Evolutionary conservation across 352 stramenopile species (phyloP).

Genomic region (Phytophthora gonapodyides): DNA sequence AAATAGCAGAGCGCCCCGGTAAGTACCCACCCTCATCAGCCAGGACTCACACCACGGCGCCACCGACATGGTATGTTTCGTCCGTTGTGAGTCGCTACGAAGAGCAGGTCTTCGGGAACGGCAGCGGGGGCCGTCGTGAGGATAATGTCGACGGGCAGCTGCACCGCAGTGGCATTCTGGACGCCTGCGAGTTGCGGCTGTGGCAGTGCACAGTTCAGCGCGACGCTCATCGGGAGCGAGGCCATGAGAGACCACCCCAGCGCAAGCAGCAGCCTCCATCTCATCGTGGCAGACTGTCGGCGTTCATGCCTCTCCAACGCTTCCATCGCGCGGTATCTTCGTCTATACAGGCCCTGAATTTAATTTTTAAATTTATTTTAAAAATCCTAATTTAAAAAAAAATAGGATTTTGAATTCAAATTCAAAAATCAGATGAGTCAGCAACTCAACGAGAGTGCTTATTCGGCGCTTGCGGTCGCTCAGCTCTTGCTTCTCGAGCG

Average conservation of each 20-base stretch:
- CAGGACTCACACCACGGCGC: neutral
- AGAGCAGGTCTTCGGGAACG: conserved; percentile 8
- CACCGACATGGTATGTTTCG: conserved; percentile 29
- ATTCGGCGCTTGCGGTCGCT: too few relatives aligned
- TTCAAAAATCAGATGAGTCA: too few relatives aligned
- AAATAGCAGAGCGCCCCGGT: neutral
- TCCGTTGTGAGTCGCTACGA: conserved; percentile 26
- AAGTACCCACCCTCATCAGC: neutral
- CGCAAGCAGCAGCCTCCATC: conserved; percentile 1
- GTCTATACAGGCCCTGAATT: conserved; percentile 2
- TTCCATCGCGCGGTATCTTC: conserved; percentile 5
- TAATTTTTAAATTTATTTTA: too few relatives aligned
- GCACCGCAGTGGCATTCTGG: conserved; percentile 32
- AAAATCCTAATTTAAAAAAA: too few relatives aligned
- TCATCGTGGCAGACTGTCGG: neutral
- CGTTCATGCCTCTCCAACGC: conserved; percentile 1
- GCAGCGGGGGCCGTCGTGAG: conserved; percentile 13
- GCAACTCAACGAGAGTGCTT: too few relatives aligned
- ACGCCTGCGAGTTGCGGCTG: conserved; percentile 33
- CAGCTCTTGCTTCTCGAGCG: too few relatives aligned
- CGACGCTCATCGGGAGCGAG: neutral
- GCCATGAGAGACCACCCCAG: conserved; percentile 3
- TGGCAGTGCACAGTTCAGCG: conserved; percentile 36
- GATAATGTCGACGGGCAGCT: conserved; percentile 26
- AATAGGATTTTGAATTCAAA: too few relatives aligned